phyloP scores from a whole-genome alignment of 768 basidiomycete species.

The Mrakia gelida region DNA sequence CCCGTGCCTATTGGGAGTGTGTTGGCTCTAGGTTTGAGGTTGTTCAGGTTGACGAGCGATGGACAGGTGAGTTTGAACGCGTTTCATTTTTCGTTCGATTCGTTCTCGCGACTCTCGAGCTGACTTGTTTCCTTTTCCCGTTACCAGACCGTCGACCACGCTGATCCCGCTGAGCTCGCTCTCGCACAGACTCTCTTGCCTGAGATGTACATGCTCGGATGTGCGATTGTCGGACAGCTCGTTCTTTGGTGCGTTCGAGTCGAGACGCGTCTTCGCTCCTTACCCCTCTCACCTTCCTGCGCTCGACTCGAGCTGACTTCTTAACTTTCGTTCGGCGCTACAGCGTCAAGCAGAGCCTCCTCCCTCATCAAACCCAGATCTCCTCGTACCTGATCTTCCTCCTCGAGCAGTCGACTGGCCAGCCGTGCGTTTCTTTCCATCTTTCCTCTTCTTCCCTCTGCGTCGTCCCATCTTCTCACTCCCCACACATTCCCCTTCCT shows the following conservation, averaged over 20 bases:
- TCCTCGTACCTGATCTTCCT: slow-evolving; percentile 49
- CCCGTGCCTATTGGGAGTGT: slow-evolving; percentile 64
- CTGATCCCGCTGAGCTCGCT: slow-evolving; percentile 44
- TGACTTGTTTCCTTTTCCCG: slow-evolving; percentile 52
- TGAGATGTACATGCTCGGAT: slow-evolving; percentile 27
- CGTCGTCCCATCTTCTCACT: too few species aligned
- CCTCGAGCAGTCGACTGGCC: slow-evolving; percentile 42
- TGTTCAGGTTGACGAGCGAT: slow-evolving; percentile 44
- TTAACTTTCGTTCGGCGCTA: not conserved
- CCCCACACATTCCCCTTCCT: too few species aligned
- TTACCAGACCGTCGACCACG: slow-evolving; percentile 51
- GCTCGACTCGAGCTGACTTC: slow-evolving; percentile 23
- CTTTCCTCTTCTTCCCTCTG: slow-evolving; percentile 39
- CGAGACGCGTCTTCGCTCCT: not conserved
- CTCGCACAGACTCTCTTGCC: slow-evolving; percentile 35
- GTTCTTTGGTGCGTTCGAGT: slow-evolving; percentile 2
- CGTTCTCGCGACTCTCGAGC: slow-evolving; percentile 55
- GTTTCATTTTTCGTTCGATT: slow-evolving; percentile 46
- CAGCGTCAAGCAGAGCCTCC: slow-evolving; percentile 43
- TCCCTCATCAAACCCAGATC: slow-evolving; percentile 50
- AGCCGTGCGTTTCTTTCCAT: slow-evolving; percentile 39
- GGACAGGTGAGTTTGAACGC: slow-evolving; percentile 42
- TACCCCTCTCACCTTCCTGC: not conserved
- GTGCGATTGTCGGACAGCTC: slow-evolving; percentile 27
- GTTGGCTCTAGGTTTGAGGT: slow-evolving; percentile 53